Evolutionary conservation across 345 rosid species (phyloP), one percentile per base, ranked within the genome.

Genomic region (Populus alba): DNA sequence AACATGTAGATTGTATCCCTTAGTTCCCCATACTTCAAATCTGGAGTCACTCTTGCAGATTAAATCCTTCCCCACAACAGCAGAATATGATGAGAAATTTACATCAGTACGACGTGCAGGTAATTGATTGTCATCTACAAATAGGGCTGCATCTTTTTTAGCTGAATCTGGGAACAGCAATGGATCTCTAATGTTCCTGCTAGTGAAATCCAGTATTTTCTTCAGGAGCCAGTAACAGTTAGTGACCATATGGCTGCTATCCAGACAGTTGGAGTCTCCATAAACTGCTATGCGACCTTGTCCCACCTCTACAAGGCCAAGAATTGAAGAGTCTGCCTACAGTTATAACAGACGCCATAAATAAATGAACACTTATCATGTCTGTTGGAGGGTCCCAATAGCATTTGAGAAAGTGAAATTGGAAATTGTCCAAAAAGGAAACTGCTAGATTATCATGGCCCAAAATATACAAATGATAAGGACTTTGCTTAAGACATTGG

Each of bases 201-300:
- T 86, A 63, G 95, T 94, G 80, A 91, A 96, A 68, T 93, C 97
- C 74, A 96, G 86, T 68, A 94, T 88, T 83, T 96, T 96, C 83
- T 83, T 90, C 67, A 96, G 84, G 78, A 96, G 97, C 98, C 94
- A 87, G 83, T 90, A 94, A 83, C 99, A 96, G 85, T 94, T 94
- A 29, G 99, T 94, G 74, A 96, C 98, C 99, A 96, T 95, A 81
- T 92, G 99, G 82, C 99, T 93, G 80, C 99, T 91, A 78, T 95
- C 99, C 81, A 95, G 78, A 85, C 99, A 95, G 82, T 95, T 95
- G 65, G 99, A 95, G 83, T 95, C 99, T 68, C 99, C 99, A 77
- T 95, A 95, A 6, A 95, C 97, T 33, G 92, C 94, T 74, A 95
- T 76, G 61, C 87, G 92, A 74, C 99, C 99, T 88, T 88, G 88